A percentile compares a stretch with the other conserved stretches of the same genome.
These are phyloP conservation scores for Rhododendron griersonianum DNA, from an alignment of 148 eudicot genomes.

Conservation along the genomic window DNA sequence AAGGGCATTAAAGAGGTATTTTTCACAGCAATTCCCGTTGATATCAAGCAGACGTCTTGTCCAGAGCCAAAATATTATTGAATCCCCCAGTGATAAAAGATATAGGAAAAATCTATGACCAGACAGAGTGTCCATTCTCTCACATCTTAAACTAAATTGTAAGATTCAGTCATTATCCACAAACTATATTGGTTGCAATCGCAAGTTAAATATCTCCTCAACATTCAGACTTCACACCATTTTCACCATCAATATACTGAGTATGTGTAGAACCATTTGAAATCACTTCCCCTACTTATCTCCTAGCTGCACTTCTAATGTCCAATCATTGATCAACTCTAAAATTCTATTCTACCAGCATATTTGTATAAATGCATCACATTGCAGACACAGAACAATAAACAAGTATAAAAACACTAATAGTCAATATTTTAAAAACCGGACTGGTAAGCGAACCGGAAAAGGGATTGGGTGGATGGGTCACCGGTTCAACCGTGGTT, in stretches of 20 bases:
- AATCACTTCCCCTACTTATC: conserved; percentile 2
- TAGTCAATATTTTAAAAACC: too few species aligned
- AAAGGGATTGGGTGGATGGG: too few species aligned
- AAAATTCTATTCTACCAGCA: not conserved
- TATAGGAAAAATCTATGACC: not conserved
- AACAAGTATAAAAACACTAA: not conserved
- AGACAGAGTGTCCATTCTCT: not conserved
- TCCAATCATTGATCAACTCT: not conserved
- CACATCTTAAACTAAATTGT: not conserved
- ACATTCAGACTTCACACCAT: not conserved
- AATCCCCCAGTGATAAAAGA: not conserved
- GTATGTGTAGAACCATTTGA: not conserved
- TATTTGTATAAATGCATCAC: not conserved
- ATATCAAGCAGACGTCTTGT: not conserved
- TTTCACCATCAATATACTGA: not conserved
- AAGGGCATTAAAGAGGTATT: not conserved
- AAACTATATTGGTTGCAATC: not conserved
- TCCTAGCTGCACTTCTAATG: not conserved
- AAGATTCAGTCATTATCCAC: not conserved
- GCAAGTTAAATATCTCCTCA: conserved; percentile 1
- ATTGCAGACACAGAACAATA: not conserved
- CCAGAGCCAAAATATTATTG: not conserved
- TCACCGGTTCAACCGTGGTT: too few species aligned
- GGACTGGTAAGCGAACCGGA: too few species aligned
- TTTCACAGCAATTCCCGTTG: not conserved